A percentile compares a stretch with the other conserved stretches of the same genome.
phyloP scores from a whole-genome alignment of 176 grass and related monocot genomes.

The sorghum (Sorghum bicolor) region DNA sequence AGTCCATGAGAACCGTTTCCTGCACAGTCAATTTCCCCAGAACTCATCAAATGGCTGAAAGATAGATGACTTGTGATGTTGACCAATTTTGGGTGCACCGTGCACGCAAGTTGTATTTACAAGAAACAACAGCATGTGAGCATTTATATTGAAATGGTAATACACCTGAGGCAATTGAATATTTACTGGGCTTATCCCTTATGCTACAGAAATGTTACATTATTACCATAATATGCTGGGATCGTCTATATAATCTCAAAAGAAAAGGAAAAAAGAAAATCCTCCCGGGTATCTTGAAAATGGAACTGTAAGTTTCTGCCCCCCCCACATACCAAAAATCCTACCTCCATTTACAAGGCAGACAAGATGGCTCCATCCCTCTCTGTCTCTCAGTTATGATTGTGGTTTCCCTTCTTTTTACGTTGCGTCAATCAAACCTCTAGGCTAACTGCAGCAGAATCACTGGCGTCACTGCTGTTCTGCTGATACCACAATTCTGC shows the following conservation, averaged over 20 bases:
- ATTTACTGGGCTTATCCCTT: constrained; percentile 24
- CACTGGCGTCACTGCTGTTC: constrained; percentile 69
- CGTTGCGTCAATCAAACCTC: constrained; percentile 53
- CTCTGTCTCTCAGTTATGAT: neutral
- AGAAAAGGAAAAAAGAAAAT: neutral
- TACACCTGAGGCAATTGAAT: neutral
- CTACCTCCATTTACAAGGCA: constrained; percentile 33
- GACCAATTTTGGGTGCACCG: neutral
- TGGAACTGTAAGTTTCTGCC: constrained; percentile 13
- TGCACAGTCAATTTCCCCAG: neutral
- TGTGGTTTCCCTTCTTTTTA: constrained; percentile 29
- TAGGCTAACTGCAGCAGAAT: constrained; percentile 56
- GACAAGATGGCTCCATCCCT: constrained; percentile 18
- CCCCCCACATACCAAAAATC: constrained; percentile 9
- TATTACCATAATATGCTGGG: neutral
- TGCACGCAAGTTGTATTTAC: neutral
- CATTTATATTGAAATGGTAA: neutral
- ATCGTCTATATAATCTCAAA: neutral
- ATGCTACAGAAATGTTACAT: constrained; percentile 24
- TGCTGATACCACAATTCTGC: constrained; percentile 88
- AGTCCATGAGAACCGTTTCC: neutral
- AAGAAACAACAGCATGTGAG: neutral
- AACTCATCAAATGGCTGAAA: neutral
- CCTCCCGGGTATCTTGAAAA: neutral
- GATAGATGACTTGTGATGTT: neutral